phyloP scores from a whole-genome alignment of 768 basidiomycete genomes.

The Tulasnella sp. region DNA sequence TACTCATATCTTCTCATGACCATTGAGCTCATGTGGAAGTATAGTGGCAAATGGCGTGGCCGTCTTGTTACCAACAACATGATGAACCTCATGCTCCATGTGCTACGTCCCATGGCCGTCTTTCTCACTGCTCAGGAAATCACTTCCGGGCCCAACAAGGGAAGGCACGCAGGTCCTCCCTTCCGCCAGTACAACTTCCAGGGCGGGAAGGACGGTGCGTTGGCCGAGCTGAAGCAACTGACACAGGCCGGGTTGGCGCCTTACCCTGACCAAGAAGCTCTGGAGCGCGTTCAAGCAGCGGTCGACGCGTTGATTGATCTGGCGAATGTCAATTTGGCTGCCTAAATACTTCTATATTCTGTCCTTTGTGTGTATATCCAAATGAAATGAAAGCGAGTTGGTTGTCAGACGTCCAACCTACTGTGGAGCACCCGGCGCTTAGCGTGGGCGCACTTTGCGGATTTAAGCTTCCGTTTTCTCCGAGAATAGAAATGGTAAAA shows the following conservation, averaged over 20 bases:
- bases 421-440: too few relatives aligned
- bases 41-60: not conserved
- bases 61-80: conserved; percentile 2
- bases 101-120: not conserved
- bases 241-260: not conserved
- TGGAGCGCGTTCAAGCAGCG: not conserved
- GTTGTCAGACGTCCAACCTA: too few relatives aligned
- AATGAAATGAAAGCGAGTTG: too few relatives aligned
- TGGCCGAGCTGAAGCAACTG: not conserved
- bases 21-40: not conserved
- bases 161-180: not conserved
- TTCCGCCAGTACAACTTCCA: not conserved
- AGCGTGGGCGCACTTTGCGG: too few relatives aligned
- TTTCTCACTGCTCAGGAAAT: not conserved
- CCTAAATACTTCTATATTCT: too few relatives aligned
- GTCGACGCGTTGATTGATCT: not conserved
- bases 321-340: too few relatives aligned
- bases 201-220: not conserved
- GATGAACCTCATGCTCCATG: not conserved
- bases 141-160: not conserved
- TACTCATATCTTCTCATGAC: not conserved
- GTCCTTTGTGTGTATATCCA: too few relatives aligned
- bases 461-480: too few relatives aligned
- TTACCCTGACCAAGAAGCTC: not conserved
- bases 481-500: too few relatives aligned